Base-by-base conservation (phyloP, 208 protist species). In the Trypanosomatidae sp. region DNA sequence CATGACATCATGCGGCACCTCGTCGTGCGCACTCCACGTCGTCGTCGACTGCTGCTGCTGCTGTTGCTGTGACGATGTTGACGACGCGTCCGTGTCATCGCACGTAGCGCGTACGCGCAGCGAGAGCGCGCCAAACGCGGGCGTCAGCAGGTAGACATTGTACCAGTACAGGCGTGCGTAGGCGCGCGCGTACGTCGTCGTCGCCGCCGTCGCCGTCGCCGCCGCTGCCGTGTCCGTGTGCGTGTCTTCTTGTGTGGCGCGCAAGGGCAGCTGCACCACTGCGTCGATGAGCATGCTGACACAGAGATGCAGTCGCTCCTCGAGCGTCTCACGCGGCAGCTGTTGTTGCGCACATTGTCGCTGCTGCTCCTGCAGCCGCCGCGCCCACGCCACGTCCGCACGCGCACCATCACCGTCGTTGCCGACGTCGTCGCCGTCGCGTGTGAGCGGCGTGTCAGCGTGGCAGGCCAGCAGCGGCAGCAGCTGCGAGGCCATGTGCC, bases 241-340 rank as follows among this genome's bases (percentile, higher is more conserved):
- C n/a, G n/a, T n/a, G n/a, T n/a, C n/a, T n/a, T n/a, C n/a, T n/a
- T n/a, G n/a, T n/a, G n/a, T n/a, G 11, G 8, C 32, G 15, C 51
- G 40, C 0, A 41, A 27, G 0, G 63, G 60, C 19, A 88, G 28
- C 1, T 15, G 7, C 20, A 77, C 35, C 10, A 71, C 38, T 2
- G 28, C 39, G 33, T 92, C 87, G 10, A 68, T 27, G 19, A 79
- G 56, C 41, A 64, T 52, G 8, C 61, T 55, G 10, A 83, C 6
- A 21, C 38, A 69, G 7, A 82, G 40, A 37, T 89, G 75, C 10
- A 92, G 62, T 5, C 84, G 69, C 27, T 89, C 68, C 55, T 83
- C 67, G 1, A 92, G 2, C 2, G 84, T 92, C 47, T 92, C 76
- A 10, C 25, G 22, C 10, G 78, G 71, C 22, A 88, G 2, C 48